phyloP scores from a whole-genome alignment of 2,329 filamentous ascomycete species.

The Aspergillus luchuensis region DNA sequence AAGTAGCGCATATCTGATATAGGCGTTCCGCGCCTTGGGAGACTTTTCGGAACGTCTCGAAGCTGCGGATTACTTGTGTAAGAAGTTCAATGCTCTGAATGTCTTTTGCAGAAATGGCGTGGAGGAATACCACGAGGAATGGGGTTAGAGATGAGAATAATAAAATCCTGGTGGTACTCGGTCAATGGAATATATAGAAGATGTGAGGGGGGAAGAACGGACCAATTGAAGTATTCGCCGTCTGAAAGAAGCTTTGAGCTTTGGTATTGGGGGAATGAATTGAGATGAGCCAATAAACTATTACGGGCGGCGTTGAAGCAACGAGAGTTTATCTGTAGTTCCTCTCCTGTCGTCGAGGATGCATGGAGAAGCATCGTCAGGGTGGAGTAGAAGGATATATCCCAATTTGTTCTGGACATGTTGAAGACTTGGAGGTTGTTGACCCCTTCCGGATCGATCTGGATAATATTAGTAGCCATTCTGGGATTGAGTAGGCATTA shows the following conservation, averaged over 20 bases:
- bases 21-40: constrained; percentile 15
- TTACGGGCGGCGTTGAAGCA: constrained; percentile 1
- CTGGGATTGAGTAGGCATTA: not conserved
- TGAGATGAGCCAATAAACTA: constrained; percentile 2
- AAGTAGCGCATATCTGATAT: constrained; percentile 18
- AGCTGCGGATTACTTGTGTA: constrained; percentile 16
- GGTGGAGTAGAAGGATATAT: constrained; percentile 6
- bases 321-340: not conserved
- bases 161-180: constrained; percentile 1
- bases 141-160: constrained; percentile 11
- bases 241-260: constrained; percentile 5
- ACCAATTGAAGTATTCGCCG: constrained; percentile 12
- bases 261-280: constrained; percentile 7
- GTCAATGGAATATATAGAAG: not conserved
- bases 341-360: not conserved
- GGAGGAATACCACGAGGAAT: constrained; percentile 27
- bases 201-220: not conserved
- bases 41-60: constrained; percentile 9
- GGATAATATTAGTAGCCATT: not conserved
- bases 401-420: constrained; percentile 8
- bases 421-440: not conserved
- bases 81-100: constrained; percentile 21
- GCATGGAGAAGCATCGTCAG: constrained; percentile 4
- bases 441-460: constrained; percentile 3
- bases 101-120: constrained; percentile 19